These are phyloP conservation scores for Lolium perenne DNA, from an alignment of 176 grass and related monocot species.

Conservation along the genomic window DNA sequence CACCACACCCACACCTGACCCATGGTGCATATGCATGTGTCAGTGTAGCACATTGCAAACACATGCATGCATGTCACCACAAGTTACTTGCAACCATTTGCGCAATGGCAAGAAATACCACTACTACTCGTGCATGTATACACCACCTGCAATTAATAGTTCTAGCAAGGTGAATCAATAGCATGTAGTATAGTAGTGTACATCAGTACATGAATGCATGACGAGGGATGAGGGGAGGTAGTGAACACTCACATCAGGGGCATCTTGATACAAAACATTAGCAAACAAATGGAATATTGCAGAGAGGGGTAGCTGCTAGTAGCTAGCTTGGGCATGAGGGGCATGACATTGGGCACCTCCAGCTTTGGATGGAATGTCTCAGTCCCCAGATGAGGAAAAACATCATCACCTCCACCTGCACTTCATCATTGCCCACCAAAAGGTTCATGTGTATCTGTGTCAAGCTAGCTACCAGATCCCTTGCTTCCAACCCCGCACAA, in stretches of 20 bases:
- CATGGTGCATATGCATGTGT: constrained; percentile 12
- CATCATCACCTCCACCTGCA: constrained; percentile 73
- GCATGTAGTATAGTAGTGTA: background rate
- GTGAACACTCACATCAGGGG: constrained; percentile 98
- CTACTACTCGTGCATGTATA: constrained; percentile 17
- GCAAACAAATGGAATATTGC: constrained; percentile 98
- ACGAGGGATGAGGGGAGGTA: constrained; percentile 29
- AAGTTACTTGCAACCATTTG: constrained; percentile 16
- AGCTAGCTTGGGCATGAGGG: constrained; percentile 52
- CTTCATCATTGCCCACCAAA: constrained; percentile 65
- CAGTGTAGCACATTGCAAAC: constrained; percentile 51
- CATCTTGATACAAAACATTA: constrained; percentile 87
- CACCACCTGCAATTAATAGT: constrained; percentile 45
- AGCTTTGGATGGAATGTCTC: constrained; percentile 89
- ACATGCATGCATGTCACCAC: constrained; percentile 42
- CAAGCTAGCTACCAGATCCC: constrained; percentile 46
- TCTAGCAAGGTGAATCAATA: constrained; percentile 37
- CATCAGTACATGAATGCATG: constrained; percentile 32
- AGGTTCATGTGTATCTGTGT: constrained; percentile 54
- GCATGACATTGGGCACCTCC: constrained; percentile 54
- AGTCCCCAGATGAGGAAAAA: constrained; percentile 68
- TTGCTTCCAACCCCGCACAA: constrained; percentile 61
- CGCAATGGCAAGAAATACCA: background rate
- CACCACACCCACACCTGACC: constrained; percentile 37
- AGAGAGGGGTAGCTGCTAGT: constrained; percentile 18